These are phyloP conservation scores for Sporisorium scitamineum DNA, from an alignment of 1,284 basidiomycete species.

Conservation along the genomic window DNA sequence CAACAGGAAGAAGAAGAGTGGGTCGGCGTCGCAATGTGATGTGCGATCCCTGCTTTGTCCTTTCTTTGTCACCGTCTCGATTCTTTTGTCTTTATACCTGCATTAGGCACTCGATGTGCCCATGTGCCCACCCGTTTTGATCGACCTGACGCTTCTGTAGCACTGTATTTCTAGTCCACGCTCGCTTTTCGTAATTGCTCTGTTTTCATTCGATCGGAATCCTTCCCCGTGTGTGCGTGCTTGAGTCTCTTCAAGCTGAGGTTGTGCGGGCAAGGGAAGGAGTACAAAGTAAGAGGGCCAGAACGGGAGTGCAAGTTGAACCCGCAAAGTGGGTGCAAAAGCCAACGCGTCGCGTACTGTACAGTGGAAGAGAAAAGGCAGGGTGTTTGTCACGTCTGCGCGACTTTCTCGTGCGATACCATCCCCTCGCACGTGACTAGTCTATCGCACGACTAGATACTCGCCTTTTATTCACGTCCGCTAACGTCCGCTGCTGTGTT, in stretches of 20 bases:
- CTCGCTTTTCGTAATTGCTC: neutral
- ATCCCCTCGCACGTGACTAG: too few relatives aligned
- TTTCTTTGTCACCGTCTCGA: neutral
- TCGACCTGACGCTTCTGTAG: neutral
- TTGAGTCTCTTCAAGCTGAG: neutral
- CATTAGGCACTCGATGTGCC: neutral
- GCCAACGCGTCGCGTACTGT: slow-evolving; percentile 48
- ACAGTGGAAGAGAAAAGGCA: slow-evolving; percentile 13
- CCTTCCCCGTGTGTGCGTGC: neutral
- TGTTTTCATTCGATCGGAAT: neutral
- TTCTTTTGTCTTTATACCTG: slow-evolving; percentile 5
- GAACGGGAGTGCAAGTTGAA: neutral
- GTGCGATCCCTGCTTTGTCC: slow-evolving; percentile 7
- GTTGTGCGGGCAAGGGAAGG: neutral
- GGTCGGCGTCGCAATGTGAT: slow-evolving; percentile 50
- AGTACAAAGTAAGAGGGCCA: neutral
- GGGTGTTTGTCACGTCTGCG: slow-evolving; percentile 36
- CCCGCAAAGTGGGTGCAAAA: neutral
- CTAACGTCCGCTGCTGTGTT: too few relatives aligned
- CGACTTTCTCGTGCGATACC: too few relatives aligned
- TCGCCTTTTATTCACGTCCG: too few relatives aligned
- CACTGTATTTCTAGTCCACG: slow-evolving; percentile 22
- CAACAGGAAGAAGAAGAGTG: slow-evolving; percentile 38
- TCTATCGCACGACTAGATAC: too few relatives aligned
- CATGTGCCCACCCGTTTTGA: neutral